These are phyloP conservation scores for Aspergillus amoenus DNA, from an alignment of 2,329 filamentous ascomycete genomes.

Conservation along the genomic window DNA sequence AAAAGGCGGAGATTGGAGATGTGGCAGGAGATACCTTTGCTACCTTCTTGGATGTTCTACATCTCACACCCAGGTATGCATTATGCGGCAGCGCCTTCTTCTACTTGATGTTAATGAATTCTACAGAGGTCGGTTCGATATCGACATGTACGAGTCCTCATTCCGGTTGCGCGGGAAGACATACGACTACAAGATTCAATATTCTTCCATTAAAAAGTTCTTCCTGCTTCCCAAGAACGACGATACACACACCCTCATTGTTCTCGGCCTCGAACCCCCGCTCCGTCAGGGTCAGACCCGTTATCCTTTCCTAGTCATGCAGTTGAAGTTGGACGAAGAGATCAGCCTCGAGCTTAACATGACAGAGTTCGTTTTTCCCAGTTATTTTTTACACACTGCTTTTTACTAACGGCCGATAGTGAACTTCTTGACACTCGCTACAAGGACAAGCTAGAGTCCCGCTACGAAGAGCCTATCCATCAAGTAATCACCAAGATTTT, in stretches of 20 bases:
- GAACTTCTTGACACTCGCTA: slow-evolving; percentile 82
- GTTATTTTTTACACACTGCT: not conserved
- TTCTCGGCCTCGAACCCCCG: slow-evolving; percentile 89
- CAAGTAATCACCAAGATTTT: slow-evolving; percentile 95
- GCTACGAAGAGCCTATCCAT: slow-evolving; percentile 92
- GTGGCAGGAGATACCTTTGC: slow-evolving; percentile 98
- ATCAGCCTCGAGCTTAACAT: slow-evolving; percentile 96
- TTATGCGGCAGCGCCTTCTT: slow-evolving; percentile 7
- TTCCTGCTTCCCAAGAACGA: slow-evolving; percentile 99
- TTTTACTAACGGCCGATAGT: slow-evolving; percentile 25
- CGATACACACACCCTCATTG: slow-evolving; percentile 91
- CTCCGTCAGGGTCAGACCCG: slow-evolving; percentile 95
- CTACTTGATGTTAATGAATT: slow-evolving; percentile 15
- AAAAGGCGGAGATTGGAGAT: slow-evolving; percentile 98
- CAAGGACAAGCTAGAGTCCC: slow-evolving; percentile 80
- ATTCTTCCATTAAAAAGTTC: slow-evolving; percentile 97
- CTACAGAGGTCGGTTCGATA: slow-evolving; percentile 92
- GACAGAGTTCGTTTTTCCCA: slow-evolving; percentile 58
- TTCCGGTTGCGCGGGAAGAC: slow-evolving; percentile 98
- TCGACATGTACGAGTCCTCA: slow-evolving; percentile 98
- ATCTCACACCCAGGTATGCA: slow-evolving; percentile 83
- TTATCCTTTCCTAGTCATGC: slow-evolving; percentile 98
- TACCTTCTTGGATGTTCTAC: slow-evolving; percentile 92
- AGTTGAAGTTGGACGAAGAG: slow-evolving; percentile 97
- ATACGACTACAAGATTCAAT: slow-evolving; percentile 99